A percentile compares a stretch with the other conserved stretches of the same genome.
These are phyloP conservation scores for Picea mariana DNA, from an alignment of 83 land plant genomes.

Conservation along the genomic window DNA sequence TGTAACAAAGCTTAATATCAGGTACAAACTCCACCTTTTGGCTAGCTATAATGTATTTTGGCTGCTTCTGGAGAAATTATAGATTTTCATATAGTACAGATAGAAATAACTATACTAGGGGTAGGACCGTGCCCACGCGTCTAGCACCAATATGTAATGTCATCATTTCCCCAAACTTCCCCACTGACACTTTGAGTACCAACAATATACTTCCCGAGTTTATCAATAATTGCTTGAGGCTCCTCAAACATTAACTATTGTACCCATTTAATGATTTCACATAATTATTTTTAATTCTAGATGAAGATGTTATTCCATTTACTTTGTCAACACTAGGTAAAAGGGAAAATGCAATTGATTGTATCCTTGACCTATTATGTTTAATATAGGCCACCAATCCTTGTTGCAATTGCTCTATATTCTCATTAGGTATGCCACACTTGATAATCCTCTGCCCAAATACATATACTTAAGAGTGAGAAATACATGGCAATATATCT, in stretches of 20 bases:
- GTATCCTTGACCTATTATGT: slow-evolving; percentile 25
- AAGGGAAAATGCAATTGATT: slow-evolving; percentile 4
- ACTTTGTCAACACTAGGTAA: slow-evolving; percentile 26
- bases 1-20: too few species aligned
- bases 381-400: slow-evolving; percentile 47
- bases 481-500: neutral
- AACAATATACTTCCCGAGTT: slow-evolving; percentile 21
- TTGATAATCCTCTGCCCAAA: too few species aligned
- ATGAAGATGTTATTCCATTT: neutral
- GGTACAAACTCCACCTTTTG: too few species aligned
- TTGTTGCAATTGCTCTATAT: slow-evolving; percentile 18
- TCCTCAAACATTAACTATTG: slow-evolving; percentile 86
- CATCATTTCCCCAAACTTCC: slow-evolving; percentile 87
- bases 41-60: too few species aligned
- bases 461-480: neutral
- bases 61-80: too few species aligned
- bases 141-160: slow-evolving; percentile 85
- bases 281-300: neutral
- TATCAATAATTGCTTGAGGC: slow-evolving; percentile 41
- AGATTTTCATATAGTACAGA: too few species aligned
- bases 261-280: slow-evolving; percentile 70
- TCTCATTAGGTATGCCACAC: slow-evolving; percentile 48
- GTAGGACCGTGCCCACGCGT: slow-evolving; percentile 93
- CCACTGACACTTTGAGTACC: slow-evolving; percentile 88
- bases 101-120: too few species aligned